Conservation (phyloP, 805 yeast genomes). For the Ogataea allantospora region DNA sequence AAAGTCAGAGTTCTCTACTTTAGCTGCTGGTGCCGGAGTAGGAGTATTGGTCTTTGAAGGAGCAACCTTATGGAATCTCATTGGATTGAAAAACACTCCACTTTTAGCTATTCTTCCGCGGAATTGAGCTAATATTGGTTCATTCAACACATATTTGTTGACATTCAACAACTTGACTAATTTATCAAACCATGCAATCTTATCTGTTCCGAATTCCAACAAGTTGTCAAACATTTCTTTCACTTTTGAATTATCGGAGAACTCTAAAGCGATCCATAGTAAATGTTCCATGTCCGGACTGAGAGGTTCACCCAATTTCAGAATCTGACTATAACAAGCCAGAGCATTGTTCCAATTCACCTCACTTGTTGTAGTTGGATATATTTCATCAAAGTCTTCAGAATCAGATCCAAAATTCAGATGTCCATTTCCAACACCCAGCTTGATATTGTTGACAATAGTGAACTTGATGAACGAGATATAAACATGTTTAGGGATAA, state of each 20-base stretch:
- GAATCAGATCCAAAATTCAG: conserved; percentile 26
- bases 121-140: conserved; percentile 24
- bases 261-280: conserved; percentile 35
- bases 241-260: conserved; percentile 22
- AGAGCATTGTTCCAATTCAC: conserved; percentile 26
- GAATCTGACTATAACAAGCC: conserved; percentile 30
- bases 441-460: conserved; percentile 34
- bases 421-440: conserved; percentile 30
- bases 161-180: conserved; percentile 27
- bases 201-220: conserved; percentile 24
- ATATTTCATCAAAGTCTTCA: conserved; percentile 24
- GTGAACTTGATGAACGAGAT: conserved; percentile 33
- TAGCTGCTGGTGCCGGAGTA: conserved; percentile 7
- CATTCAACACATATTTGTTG: conserved; percentile 24
- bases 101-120: conserved; percentile 31
- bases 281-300: conserved; percentile 22
- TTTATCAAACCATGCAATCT: conserved; percentile 30
- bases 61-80: conserved; percentile 6
- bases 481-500: conserved; percentile 31
- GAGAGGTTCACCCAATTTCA: conserved; percentile 25
- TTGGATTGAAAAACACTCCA: conserved; percentile 29
- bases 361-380: conserved; percentile 34
- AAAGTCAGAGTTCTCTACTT: conserved; percentile 15
- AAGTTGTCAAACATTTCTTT: conserved; percentile 22
- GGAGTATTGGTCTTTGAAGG: conserved; percentile 1